Evolutionary conservation across 2,329 filamentous ascomycete genomes (phyloP), one percentile per base, ranked within the genome.

Genomic region (Coniochaeta prunicola): DNA sequence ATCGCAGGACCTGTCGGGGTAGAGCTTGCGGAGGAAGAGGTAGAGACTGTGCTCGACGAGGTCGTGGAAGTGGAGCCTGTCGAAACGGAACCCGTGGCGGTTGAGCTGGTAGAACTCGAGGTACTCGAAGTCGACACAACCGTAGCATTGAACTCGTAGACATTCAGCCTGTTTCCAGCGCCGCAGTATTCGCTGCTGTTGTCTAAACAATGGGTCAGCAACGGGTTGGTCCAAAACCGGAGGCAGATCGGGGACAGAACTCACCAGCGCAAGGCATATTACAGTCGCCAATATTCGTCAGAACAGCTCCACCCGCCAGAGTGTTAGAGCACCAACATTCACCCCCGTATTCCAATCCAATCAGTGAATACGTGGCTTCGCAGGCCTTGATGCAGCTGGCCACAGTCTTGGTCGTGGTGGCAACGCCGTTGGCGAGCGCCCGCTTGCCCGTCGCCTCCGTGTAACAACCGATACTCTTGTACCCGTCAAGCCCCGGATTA

Each of bases 201-300:
- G 48, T 12, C 17, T 36, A 19, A 9, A 31, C 8, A 24, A 34
- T 26, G 12, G 57, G 30, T 45, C 33, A 59, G 56, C 4, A 58
- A 40, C n/a, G 40, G 2, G 4, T 15, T 17, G 40, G 7, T 36
- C 31, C 31, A 34, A 54, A 30, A 21, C 10, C 12, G 13, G 19
- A 13, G 19, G 42, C 17, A 4, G 5, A 21, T 26, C n/a, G n/a
- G 42, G 12, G 2, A 10, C 8, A 24, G 42, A 13, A 8, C 42
- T 48, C 74, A 61, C 74, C 76, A 36, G 72, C 74, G 67, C 77
- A 78, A 38, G 69, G 56, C 73, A 75, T 77, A 60, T 64, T 67
- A 67, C 76, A 79, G 26, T 73, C 74, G 48, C 65, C 69, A 10
- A 66, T 65, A 9, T 12, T 50, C 3, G 45, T 30, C 45, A 17